Conservation (phyloP, 1,284 basidiomycete species). For the Apiotrichum laibachii region DNA sequence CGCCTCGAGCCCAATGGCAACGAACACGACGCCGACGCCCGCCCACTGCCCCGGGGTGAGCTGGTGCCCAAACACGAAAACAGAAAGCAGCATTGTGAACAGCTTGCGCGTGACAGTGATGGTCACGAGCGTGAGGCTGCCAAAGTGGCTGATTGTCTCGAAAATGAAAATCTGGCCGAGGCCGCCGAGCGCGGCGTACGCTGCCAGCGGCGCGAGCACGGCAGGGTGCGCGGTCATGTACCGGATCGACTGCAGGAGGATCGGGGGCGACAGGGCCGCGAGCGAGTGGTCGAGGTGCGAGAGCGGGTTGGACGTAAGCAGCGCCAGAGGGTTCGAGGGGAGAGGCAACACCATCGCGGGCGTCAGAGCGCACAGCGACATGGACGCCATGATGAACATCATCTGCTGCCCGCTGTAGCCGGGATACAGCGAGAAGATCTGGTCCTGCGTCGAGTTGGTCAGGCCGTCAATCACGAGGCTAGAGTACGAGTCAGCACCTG, state of each 20-base stretch:
- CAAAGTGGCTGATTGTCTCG: constrained; percentile 94
- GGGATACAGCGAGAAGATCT: constrained; percentile 67
- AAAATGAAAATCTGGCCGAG: constrained; percentile 97
- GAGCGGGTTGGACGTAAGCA: constrained; percentile 52
- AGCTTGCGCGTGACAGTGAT: constrained; percentile 96
- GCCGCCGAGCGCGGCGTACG: constrained; percentile 87
- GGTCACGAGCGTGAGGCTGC: constrained; percentile 86
- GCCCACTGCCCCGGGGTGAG: constrained; percentile 84
- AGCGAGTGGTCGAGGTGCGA: constrained; percentile 9
- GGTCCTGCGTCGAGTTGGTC: constrained; percentile 97
- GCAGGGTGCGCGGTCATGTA: constrained; percentile 79
- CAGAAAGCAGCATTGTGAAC: constrained; percentile 96
- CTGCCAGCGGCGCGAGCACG: constrained; percentile 70
- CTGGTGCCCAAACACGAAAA: constrained; percentile 86
- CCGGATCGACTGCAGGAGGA: constrained; percentile 65
- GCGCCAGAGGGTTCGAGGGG: constrained; percentile 31
- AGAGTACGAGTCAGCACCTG: too few species aligned
- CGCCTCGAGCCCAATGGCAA: constrained; percentile 89
- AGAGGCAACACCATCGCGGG: constrained; percentile 58
- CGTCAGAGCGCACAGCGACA: constrained; percentile 62
- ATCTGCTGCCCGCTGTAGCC: constrained; percentile 78
- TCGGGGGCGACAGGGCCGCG: constrained; percentile 56
- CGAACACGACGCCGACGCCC: constrained; percentile 85
- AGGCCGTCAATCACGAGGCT: constrained; percentile 86
- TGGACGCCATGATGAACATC: constrained; percentile 91